These are phyloP conservation scores for Thecaphora thlaspeos DNA, from an alignment of 1,284 basidiomycete genomes.

Conservation along the genomic window DNA sequence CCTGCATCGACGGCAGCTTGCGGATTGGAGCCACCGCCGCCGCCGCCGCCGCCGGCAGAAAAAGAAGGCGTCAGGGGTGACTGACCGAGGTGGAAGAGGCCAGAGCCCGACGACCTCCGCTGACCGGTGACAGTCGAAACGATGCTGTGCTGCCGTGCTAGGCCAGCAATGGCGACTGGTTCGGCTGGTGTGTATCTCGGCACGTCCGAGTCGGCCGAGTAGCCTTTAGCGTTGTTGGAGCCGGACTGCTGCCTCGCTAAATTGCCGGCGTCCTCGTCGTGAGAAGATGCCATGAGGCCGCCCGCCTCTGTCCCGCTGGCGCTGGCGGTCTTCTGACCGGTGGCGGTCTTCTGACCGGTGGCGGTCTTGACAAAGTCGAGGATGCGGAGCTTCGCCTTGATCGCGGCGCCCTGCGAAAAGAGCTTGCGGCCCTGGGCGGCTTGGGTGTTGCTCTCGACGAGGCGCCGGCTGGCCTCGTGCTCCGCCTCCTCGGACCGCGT, in stretches of 20 bases:
- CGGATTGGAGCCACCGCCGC: no score
- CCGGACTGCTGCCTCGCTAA: no score
- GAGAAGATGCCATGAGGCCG: no score
- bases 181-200: neutral
- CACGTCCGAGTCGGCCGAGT: no score
- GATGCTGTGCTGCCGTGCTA: no score
- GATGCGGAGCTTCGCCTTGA: constrained; percentile 45
- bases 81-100: neutral
- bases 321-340: neutral
- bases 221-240: no score
- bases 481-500: constrained; percentile 16
- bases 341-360: no score
- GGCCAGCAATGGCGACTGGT: neutral
- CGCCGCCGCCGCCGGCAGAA: no score
- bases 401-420: constrained; percentile 43
- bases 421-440: constrained; percentile 37
- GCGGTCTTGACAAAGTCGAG: constrained; percentile 39
- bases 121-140: neutral
- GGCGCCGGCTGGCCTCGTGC: constrained; percentile 18
- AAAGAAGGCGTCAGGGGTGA: neutral
- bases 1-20: no score
- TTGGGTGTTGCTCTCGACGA: constrained; percentile 31
- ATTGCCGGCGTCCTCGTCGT: neutral
- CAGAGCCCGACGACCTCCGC: neutral
- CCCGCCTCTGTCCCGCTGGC: constrained; percentile 1